Evolutionary conservation across 192 early-diverging fungal genomes (phyloP), one percentile per base, ranked within the genome.

Genomic region (Umbelopsis ramanniana): DNA sequence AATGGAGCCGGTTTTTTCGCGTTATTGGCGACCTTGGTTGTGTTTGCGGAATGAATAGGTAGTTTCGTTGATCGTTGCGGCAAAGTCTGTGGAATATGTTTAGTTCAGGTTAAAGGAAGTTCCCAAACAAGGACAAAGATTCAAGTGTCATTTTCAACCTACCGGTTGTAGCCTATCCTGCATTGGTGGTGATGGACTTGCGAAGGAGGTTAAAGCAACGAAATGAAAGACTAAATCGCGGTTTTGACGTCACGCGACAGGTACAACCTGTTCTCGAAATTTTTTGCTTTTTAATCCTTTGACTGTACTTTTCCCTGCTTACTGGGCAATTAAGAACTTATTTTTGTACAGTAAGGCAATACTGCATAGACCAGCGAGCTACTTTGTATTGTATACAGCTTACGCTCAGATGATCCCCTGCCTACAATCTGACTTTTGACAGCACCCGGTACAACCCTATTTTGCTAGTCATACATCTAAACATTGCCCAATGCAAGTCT

Each of bases 201-300:
- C 17, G 23, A 19, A 35, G 29, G 12, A 29, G 23, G 14, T 37
- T 29, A 17, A 9, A 19, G 10, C 17, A n/a, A 17, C 4, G 15
- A 63, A 63, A 37, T 37, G 15, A 37, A 37, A 29, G 12, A 60
- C 48, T 50, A n/a, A 35, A 22, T 35, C 57, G 57, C 57, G 57
- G n/a, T 37, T 63, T 63, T 35, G 57, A 63, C 57, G 57, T 63
- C 57, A 63, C 57, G 57, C 57, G 57, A 19, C 57, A 63, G 12
- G 53, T 7, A 26, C 53, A 26, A 11, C n/a, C 7, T 50, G 0
- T 50, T 50, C 19, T 46, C 46, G 46, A 21, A n/a, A 21, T 50
- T 50, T 50, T 21, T n/a, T n/a, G 7, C 17, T 50, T 50, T 15
- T 15, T 2, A 29, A 29, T 12, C 48, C 15, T n/a, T 17, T 6